Base-by-base conservation (phyloP, 352 stramenopile species). In the Bremia lactucae region DNA sequence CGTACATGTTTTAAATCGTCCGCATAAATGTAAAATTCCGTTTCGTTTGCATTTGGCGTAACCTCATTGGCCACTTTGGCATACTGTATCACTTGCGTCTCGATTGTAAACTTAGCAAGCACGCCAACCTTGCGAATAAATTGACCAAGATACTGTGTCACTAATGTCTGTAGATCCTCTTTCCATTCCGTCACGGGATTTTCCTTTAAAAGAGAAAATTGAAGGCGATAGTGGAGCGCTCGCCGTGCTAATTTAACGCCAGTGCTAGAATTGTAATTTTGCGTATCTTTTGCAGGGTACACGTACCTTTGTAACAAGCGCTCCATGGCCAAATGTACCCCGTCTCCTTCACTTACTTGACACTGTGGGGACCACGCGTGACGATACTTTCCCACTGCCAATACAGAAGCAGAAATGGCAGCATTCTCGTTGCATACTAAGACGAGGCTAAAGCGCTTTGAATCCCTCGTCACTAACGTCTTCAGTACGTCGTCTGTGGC, bases 191-290 rank as follows among this genome's bases (percentile, higher is more conserved):
- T 49, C 18, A 52, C 36, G 10, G 61, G 62, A 11, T 62, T 52
- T 35, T 85, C 74, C 19, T 85, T 84, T 2, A 90, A 46, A 21
- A 90, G 42, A 4, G 71, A 65, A 41, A 87, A 85, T 37, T 80
- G 64, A 18, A 86, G 47, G 29, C 74, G 74, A 41, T 87, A 90
- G 25, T 68, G 60, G 8, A 79, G 55, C 3, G 78, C 64, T 20
- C 56, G 56, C 2, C 76, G 52, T 8, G 76, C 72, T 15, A 36
- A 58, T 33, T 59, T 65, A 7, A 55, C 48, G 9, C 45, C 37
- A 9, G 40, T 25, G 13, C 39, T 22, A 13, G 40, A n/a, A 13
- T 35, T 31, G 2, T n/a, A n/a, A 19, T 21, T 35, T 25, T 49
- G 40, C 26, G 44, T 31, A 13, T 40, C 23, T 9, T 19, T 2